Conservation (phyloP, 768 basidiomycete species). For the Leucocoprinus birnbaumii region DNA sequence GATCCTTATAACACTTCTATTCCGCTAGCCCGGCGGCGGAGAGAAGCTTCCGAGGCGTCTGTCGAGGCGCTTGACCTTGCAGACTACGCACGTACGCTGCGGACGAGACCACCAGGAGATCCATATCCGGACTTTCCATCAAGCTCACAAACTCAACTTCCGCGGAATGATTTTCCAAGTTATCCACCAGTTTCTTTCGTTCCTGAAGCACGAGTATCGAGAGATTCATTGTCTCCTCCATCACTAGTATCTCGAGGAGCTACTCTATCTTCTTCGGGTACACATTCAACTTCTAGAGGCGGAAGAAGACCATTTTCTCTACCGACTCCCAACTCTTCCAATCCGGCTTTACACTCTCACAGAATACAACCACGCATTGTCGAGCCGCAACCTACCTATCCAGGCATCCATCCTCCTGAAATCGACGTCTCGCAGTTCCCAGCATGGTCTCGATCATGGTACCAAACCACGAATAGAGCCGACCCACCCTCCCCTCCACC, state of each 20-base stretch:
- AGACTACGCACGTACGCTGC: conserved; percentile 59
- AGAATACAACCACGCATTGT: conserved; percentile 14
- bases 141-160: conserved; percentile 12
- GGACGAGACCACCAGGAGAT: conserved; percentile 30
- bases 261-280: conserved; percentile 35
- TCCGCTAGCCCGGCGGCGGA: conserved; percentile 19
- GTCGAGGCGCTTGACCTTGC: conserved; percentile 73
- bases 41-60: conserved; percentile 61
- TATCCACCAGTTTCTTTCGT: conserved; percentile 25
- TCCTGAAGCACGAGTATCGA: conserved; percentile 17
- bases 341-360: conserved; percentile 20
- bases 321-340: conserved; percentile 32
- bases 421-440: conserved; percentile 65
- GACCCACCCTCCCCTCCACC: conserved; percentile 15
- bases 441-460: conserved; percentile 63
- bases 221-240: conserved; percentile 27
- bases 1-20: conserved; percentile 18
- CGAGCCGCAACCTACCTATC: conserved; percentile 18
- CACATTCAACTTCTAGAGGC: conserved; percentile 17
- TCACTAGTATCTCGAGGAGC: conserved; percentile 42
- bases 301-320: conserved; percentile 45
- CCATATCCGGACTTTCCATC: conserved; percentile 28
- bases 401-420: conserved; percentile 26
- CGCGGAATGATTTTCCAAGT: conserved; percentile 19
- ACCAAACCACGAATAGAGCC: conserved; percentile 27